Evolutionary conservation across 2,329 filamentous ascomycete genomes (phyloP), one percentile per base, ranked within the genome.

Genomic region (Alternaria viburni): DNA sequence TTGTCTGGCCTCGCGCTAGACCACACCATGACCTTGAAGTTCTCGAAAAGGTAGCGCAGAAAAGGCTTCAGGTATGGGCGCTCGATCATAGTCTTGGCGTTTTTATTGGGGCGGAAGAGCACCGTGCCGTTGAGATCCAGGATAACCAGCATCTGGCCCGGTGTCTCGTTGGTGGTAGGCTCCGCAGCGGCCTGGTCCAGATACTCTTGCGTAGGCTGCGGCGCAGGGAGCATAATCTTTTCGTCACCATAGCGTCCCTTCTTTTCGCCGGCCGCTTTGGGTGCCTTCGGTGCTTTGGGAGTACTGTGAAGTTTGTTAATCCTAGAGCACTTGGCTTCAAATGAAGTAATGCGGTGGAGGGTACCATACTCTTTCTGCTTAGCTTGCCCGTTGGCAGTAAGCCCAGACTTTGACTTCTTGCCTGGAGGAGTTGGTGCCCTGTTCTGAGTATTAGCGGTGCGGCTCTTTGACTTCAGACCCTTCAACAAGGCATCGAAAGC

Each of bases 41-140:
- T 89, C 12, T 86, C 81, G 69, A 97, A 85, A 69, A 94, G 87
- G 77, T 93, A 93, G 26, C 85, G 74, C 4, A 98, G 81, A 78
- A 99, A 97, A 0, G 81, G 69, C 3, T 82, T 72, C 1, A 96
- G 86, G 67, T 89, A 85, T 0, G 92, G 92, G 1, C 96, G 90
- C 67, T 86, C 81, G 46, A 89, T 81, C 76, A 93, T 92, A 45
- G 79, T 77, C 10, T 83, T 85, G 4, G 72, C 69, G 23, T 70
- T 68, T 8, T 59, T 68, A n/a, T 83, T 84, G 9, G 89, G 90
- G 6, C 96, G 91, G 81, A 87, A 86, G 36, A 98, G 86, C 1
- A 99, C 85, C 0, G 95, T 97, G 66, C 96, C 96, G 79, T 98
- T 99, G 41, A 99, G 87, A 80, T 99, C 96, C 65, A 98, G 87